A percentile compares a stretch with the other conserved stretches of the same genome.
Conservation (phyloP, 129 eudicot species). For the Cynara cardunculus region DNA sequence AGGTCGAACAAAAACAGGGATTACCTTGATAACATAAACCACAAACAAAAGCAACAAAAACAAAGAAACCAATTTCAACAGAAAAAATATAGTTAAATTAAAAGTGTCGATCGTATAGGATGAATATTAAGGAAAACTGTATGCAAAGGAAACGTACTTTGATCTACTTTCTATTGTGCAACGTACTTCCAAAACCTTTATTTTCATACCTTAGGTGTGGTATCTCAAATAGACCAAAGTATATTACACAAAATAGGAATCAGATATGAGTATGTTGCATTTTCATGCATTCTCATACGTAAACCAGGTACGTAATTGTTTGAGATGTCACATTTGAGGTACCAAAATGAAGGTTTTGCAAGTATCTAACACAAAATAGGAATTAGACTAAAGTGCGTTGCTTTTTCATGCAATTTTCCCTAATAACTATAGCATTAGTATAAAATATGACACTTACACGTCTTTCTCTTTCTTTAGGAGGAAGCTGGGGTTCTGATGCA, state of each 20-base stretch:
- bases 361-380: neutral
- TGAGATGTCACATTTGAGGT: neutral
- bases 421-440: neutral
- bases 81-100: neutral
- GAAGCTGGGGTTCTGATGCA: slow-evolving; percentile 74
- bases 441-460: slow-evolving; percentile 50
- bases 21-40: neutral
- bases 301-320: no score
- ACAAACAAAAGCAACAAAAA: no score
- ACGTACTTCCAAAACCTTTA: neutral
- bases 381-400: neutral
- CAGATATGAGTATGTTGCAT: no score
- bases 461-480: slow-evolving; percentile 95
- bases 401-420: neutral
- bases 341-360: neutral
- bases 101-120: neutral
- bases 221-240: neutral
- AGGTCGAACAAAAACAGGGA: neutral
- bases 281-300: no score
- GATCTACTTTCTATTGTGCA: neutral
- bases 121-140: neutral
- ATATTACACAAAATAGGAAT: neutral
- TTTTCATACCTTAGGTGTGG: neutral
- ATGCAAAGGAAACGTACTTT: no score
- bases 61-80: no score